Base-by-base conservation (phyloP, 495 filamentous ascomycete genomes). In the Schizothecium vesticola region DNA sequence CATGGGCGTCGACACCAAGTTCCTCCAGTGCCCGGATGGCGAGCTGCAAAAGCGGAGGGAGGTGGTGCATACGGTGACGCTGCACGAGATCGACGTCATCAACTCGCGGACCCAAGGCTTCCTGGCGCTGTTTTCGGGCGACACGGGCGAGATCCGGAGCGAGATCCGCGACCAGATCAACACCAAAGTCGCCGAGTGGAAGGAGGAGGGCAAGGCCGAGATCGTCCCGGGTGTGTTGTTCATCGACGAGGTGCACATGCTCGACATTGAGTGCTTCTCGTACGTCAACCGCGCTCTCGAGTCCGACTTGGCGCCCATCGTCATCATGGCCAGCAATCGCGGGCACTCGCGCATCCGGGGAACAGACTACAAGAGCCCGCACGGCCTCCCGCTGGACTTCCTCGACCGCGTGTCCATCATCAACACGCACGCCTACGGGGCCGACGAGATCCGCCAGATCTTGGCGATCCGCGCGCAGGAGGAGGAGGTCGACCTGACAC, bases 291-390 rank as follows among this genome's bases (percentile, higher is more conserved):
- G 96, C 28, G 95, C 95, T 6, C 84, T 98, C 24, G 95, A 99
- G 77, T 90, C 90, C 24, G 93, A 97, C 70, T 85, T 99, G 21
- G 92, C 94, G 1, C 95, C 95, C 33, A 95, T 99, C 74, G 94
- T 99, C 77, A 98, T 99, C 79, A 97, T 99, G 93, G 95, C 95
- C n/a, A 95, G 91, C 85, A 99, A 99, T 79, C 86, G 95, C 31
- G 95, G 95, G 64, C 87, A 93, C 73, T 90, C 94, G n/a, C 86
- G 88, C 61, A 97, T 99, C 71, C 86, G 96, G 12, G 95, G 96
- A 33, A 99, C 96, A 33, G 92, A 89, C 72, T 95, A 97, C 80
- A 89, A 87, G 66, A 92, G 90, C 67, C 94, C 95, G 1, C 95
- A 98, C 78, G 95, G 95, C 2, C 80, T 99, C 6, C 95, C 96